Base-by-base conservation (phyloP, 352 stramenopile genomes). In the Blastocystis sp. region DNA sequence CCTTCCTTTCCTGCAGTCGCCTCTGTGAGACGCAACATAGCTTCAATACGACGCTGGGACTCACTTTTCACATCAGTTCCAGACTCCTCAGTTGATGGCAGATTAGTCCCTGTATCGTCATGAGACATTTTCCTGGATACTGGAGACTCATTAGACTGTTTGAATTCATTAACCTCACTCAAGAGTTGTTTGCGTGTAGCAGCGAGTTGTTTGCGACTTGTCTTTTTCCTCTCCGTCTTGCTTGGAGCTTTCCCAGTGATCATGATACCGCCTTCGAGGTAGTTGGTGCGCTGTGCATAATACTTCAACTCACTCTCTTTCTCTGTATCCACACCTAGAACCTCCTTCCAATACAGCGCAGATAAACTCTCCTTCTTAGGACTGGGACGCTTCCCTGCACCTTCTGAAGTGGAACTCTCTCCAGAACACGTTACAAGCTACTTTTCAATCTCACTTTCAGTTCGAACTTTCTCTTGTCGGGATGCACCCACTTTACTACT, bases 171-270 rank as follows among this genome's bases (percentile, higher is more conserved):
- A 27, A 77, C n/a, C 27, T 80, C 69, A 16, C 52, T 59, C 32
- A 80, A 42, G 14, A 80, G 42, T 16, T 80, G 49, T 54, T 80
- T 80, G 16, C 49, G 21, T 29, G 49, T 49, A 0, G 27, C 21
- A 5, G 69, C 69, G 7, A 80, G 43, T 24, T 80, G 35, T n/a
- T 78, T 78, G 16, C 69, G 69, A 39, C 21, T 24, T 6, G 37
- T 58, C 54, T 61, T 3, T n/a, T 80, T 80, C 0, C 49, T n/a
- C 24, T 80, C 69, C 16, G 42, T 80, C 69, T 80, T 80, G 21
- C 37, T 59, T 7, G 49, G 69, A 27, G 43, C 69, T n/a, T 80
- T 80, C 3, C 69, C 69, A 4, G 69, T 80, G 43, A 80, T 63
- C 43, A 52, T 80, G 1, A 80, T 42, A 12, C 69, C 69, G 0